These are phyloP conservation scores for Gossypium davidsonii DNA, from an alignment of 441 rosid genomes.

Conservation along the genomic window DNA sequence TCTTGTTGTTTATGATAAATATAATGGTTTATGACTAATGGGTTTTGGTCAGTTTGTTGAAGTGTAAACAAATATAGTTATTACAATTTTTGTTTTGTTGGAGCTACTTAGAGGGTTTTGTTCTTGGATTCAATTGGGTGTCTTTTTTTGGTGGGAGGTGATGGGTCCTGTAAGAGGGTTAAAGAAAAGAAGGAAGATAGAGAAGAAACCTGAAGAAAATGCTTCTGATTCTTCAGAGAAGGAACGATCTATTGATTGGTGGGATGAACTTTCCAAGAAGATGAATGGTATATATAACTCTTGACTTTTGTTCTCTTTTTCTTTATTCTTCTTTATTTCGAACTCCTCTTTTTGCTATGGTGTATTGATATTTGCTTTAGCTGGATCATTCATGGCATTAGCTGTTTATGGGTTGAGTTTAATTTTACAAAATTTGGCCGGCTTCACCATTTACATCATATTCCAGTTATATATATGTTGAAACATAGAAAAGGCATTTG, in stretches of 20 bases:
- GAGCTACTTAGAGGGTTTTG: conserved; percentile 20
- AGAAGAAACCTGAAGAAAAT: conserved; percentile 34
- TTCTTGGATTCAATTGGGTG: conserved; percentile 30
- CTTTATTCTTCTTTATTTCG: not conserved
- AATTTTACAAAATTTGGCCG: conserved; percentile 13
- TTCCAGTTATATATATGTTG: conserved; percentile 8
- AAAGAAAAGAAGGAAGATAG: conserved; percentile 38
- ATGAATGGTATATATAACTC: conserved; percentile 34
- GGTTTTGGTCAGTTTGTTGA: conserved; percentile 25
- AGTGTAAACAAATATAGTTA: conserved; percentile 17
- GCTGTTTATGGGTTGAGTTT: conserved; percentile 16
- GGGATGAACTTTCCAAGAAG: conserved; percentile 43
- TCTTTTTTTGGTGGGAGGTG: conserved; percentile 6
- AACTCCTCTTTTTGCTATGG: not conserved
- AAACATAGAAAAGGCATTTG: conserved; percentile 20
- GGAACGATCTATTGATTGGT: conserved; percentile 47
- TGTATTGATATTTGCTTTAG: conserved; percentile 9
- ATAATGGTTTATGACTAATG: conserved; percentile 22
- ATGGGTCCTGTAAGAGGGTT: conserved; percentile 53
- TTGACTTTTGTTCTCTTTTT: conserved; percentile 5
- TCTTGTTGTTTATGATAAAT: not conserved
- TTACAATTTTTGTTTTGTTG: conserved; percentile 15
- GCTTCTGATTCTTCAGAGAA: conserved; percentile 35
- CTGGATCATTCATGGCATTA: conserved; percentile 17
- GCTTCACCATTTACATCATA: conserved; percentile 9